Conservation (phyloP, 257 asterid genomes). For the Nicotiana attenuata region DNA sequence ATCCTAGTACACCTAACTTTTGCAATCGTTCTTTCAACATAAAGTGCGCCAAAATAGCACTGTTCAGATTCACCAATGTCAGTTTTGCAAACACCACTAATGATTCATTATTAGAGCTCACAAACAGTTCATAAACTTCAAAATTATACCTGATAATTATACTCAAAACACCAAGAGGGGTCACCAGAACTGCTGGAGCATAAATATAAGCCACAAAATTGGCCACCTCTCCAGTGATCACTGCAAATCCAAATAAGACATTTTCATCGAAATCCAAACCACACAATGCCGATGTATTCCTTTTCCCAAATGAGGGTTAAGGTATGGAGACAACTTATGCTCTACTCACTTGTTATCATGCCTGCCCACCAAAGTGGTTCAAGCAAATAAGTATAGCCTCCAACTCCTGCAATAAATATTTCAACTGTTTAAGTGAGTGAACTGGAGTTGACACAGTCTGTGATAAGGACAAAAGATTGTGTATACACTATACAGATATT, state of each 20-base stretch:
- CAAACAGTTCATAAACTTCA: background rate
- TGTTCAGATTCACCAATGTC: conserved; percentile 9
- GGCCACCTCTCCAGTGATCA: conserved; percentile 65
- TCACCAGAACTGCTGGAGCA: conserved; percentile 77
- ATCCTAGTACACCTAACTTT: conserved; percentile 51
- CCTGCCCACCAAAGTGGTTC: conserved; percentile 31
- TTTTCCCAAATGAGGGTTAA: background rate
- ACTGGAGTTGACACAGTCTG: background rate
- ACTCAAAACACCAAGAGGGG: conserved; percentile 73
- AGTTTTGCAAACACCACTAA: background rate
- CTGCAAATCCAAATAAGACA: conserved; percentile 24
- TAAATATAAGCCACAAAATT: conserved; percentile 67
- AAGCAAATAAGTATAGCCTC: conserved; percentile 21
- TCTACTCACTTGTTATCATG: conserved; percentile 21
- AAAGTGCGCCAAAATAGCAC: conserved; percentile 58
- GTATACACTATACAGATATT: background rate
- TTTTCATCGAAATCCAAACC: background rate
- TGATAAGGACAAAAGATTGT: background rate
- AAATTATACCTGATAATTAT: conserved; percentile 57
- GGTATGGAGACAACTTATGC: background rate
- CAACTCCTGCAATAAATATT: conserved; percentile 17
- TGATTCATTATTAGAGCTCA: background rate
- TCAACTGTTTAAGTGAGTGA: background rate
- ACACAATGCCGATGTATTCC: background rate
- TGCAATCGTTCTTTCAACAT: conserved; percentile 55